A percentile compares a stretch with the other conserved stretches of the same genome.
Evolutionary conservation across 768 basidiomycete genomes (phyloP).

Genomic region (Fomitopsis pulvina): DNA sequence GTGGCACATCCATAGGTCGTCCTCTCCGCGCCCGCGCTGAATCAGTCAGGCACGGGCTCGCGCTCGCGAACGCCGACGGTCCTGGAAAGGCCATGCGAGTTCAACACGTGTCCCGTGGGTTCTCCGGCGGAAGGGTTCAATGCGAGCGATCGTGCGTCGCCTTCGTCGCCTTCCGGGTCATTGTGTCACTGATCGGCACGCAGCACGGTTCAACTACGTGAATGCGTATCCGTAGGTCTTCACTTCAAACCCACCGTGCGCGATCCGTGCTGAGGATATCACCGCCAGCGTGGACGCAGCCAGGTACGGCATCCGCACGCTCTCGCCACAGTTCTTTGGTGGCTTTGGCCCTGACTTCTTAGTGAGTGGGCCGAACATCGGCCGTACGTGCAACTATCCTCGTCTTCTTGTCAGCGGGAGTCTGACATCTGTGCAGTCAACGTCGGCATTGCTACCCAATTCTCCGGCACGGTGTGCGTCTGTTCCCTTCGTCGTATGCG

Average conservation of each 20-base stretch:
- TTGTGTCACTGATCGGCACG: not conserved
- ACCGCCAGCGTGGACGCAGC: conserved; percentile 29
- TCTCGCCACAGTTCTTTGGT: conserved; percentile 29
- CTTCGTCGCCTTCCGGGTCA: not conserved
- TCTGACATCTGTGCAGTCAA: conserved; percentile 1
- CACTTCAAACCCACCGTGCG: not conserved
- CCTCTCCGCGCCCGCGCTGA: conserved; percentile 41
- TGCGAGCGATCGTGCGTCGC: conserved; percentile 27
- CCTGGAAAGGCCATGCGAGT: conserved; percentile 32
- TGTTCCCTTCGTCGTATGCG: not conserved
- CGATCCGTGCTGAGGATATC: not conserved
- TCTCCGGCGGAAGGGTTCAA: conserved; percentile 38
- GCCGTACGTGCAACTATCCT: conserved; percentile 8
- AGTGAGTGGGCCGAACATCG: conserved; percentile 31
- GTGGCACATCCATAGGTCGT: conserved; percentile 25
- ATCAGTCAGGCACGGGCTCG: conserved; percentile 41
- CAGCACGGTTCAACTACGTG: conserved; percentile 36
- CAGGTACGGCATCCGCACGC: conserved; percentile 30
- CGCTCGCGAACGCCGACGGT: conserved; percentile 27
- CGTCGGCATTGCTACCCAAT: conserved; percentile 7
- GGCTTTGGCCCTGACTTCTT: conserved; percentile 30
- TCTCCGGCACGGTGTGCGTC: conserved; percentile 17
- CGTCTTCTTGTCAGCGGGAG: not conserved
- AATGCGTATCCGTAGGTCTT: conserved; percentile 31
- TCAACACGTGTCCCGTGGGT: conserved; percentile 33